Conservation (phyloP, 106 monocot genomes). For the Platanthera zijinensis region DNA sequence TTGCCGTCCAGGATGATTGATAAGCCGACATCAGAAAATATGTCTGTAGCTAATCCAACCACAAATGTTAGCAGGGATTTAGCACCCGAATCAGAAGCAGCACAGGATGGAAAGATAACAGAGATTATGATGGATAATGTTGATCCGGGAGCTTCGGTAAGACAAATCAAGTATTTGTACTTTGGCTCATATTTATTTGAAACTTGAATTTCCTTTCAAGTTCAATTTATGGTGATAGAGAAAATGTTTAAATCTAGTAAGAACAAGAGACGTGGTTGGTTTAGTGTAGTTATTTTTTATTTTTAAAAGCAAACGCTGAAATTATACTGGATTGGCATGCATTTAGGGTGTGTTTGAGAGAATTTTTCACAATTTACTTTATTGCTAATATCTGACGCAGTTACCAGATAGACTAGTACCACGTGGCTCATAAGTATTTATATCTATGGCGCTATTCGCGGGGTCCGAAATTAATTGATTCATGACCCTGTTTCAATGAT, state of each 20-base stretch:
- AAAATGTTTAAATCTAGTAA: neutral
- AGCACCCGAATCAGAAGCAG: constrained; percentile 42
- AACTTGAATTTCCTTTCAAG: neutral
- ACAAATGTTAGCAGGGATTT: constrained; percentile 35
- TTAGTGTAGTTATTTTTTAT: neutral
- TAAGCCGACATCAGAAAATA: constrained; percentile 35
- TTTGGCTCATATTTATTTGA: neutral
- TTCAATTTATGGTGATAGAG: neutral
- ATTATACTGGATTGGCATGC: neutral
- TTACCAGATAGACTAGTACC: too few relatives aligned
- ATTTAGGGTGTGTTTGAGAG: too few relatives aligned
- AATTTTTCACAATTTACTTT: too few relatives aligned
- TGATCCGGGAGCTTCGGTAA: constrained; percentile 18
- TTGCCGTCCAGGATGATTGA: constrained; percentile 35
- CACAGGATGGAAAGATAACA: constrained; percentile 48
- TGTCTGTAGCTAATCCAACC: constrained; percentile 23
- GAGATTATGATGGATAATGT: constrained; percentile 53
- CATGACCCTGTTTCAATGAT: too few relatives aligned
- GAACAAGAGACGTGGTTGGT: neutral
- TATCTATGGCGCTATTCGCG: too few relatives aligned
- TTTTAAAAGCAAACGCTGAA: neutral
- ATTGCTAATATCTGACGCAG: too few relatives aligned
- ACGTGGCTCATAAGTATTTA: too few relatives aligned
- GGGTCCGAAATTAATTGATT: too few relatives aligned
- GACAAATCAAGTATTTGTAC: neutral